Base-by-base conservation (phyloP, 768 basidiomycete genomes). In the Clitopilus passeckerianus region DNA sequence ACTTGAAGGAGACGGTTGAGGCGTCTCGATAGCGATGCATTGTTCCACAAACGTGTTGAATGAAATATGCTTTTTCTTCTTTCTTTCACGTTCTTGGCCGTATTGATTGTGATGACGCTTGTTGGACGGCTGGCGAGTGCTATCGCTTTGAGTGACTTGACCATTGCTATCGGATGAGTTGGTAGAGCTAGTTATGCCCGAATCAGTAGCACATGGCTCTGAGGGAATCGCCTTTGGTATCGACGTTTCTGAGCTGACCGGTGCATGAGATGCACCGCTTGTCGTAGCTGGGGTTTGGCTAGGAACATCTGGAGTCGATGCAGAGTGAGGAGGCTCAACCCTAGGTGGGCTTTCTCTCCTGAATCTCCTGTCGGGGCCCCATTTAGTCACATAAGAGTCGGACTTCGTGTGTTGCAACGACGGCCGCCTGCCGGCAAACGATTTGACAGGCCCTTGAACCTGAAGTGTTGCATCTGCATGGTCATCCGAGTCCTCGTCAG, bases 1-100 rank as follows among this genome's bases (percentile, higher is more conserved):
- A 60, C 33, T 62, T 57, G 5, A 61, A 66, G 46, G 46, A 54
- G 68, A 74, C 58, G 74, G 74, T 65, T 80, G 77, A 0, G 90
- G 91, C 66, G 87, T 87, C 68, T 93, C 91, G 68, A 93, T 91
- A 44, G 91, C 88, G 60, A 99, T 96, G 68, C 86, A 94, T 71
- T 98, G 96, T 71, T 97, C 91, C 37, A 99, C 96, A 69, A 95
- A 97, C 0, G 95, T 96, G 72, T 98, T 98, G 82, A 98, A 98
- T 65, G 83, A 89, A 76, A 98, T 98, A 71, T 97, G 96, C 63
- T 88, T 88, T 77, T 88, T 91, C 78, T 86, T 87, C 60, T 68
- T 63, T 24, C 56, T 54, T 6, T 35, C 57, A 18, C 24, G 20
- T 1, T 43, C 54, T 24, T 37, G 46, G 4, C 22, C 20, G 27